Evolutionary conservation across 305 asterid species (phyloP), one percentile per base, ranked within the genome.

Genomic region (Rubia peregrina): DNA sequence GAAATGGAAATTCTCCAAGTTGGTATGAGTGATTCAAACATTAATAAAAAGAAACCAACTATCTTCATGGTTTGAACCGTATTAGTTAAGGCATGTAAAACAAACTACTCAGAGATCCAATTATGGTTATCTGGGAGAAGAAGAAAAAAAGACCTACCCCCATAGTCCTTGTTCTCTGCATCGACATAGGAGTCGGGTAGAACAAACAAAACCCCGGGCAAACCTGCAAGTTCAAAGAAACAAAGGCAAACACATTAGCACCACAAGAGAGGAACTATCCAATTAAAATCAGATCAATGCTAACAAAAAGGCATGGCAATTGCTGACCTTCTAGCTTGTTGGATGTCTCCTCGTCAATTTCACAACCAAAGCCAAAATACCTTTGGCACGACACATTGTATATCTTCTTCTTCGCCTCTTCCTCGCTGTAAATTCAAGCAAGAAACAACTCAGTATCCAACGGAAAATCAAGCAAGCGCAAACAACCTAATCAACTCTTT

Each of bases 111-210:
- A 19, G n/a, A 17, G 30, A 11, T 12, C 46, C 46, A 42, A 42
- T n/a, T 61, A 12, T 61, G 6, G 26, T 16, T 7, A 17, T 7
- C 4, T 6, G 16, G 8, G 13, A 57, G 13, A 17, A 36, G 7
- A 9, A 3, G 16, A 7, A 42, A 16, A 44, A 66, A 59, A 19
- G 53, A 63, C 26, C 19, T 84, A 94, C 97, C 98, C 83, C 99
- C 96, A 72, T 94, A 94, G 68, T 94, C 97, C 78, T 94, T 94
- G 89, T 94, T 84, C 81, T 91, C 99, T 6, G 97, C 85, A 77
- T 94, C 99, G 67, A 94, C 99, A 79, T 91, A 94, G 19, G 99
- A 94, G 81, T 94, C 99, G 0, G 97, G 97, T 61, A 94, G 90
- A 74, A 94, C 97, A 82, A 94, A 94, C 60, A 94, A 88, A 80